Base-by-base conservation (phyloP, 2,329 filamentous ascomycete genomes). In the Colletotrichum sp. region DNA sequence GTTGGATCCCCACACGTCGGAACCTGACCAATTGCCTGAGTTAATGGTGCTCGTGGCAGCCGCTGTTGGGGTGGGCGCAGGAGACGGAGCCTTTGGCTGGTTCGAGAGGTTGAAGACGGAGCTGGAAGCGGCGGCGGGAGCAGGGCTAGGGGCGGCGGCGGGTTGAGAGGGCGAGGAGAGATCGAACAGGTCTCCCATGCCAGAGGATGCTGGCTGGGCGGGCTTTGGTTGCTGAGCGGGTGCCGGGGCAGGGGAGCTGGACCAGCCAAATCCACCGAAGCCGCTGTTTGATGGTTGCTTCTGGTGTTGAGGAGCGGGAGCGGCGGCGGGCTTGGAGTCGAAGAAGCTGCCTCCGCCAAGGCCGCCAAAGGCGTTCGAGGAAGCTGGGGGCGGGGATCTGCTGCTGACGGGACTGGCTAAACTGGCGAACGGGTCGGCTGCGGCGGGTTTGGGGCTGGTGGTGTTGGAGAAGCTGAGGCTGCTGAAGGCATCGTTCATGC, bases 1-100 rank as follows among this genome's bases (percentile, higher is more conserved):
- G 84, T 96, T 95, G 74, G 91, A 91, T 61, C 95, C 96, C 95
- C 96, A 98, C 0, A 96, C 93, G 81, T 98, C 95, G 74, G 94
- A 86, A 69, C 86, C 85, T 3, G 86, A 87, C 74, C 88, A 82
- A 68, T 82, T 86, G 68, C 84, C 82, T 85, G 83, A 86, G 72
- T 78, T 84, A 68, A 81, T 78, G 16, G 82, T 77, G 28, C 75
- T 72, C 11, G 80, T 77, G 75, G 83, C 80, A 5, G 86, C 80
- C 7, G 85, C 80, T 4, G 89, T 82, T 28, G 88, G 82, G 3
- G 87, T 83, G 16, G 87, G 79, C 0, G 86, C 80, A 3, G 88
- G 80, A 6, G 68, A 52, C 7, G 85, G 79, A 8, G 89, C 83
- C 77, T 89, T 89, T 79, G 81, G 85, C 82, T 83, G 89, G 81